Base-by-base conservation (phyloP, 73 alveolate species). In the Paramecium pentaurelia region DNA sequence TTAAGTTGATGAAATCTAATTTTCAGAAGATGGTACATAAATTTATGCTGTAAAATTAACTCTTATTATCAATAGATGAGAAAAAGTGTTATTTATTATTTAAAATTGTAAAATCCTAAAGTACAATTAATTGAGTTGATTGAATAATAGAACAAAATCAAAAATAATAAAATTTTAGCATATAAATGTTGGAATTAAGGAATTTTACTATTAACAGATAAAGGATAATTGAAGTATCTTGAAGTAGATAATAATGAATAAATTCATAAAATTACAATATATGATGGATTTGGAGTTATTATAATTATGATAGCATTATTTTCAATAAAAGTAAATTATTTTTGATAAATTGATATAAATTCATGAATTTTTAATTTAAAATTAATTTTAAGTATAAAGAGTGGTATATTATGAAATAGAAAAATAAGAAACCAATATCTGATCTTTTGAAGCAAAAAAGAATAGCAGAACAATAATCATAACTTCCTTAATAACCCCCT, bases 331-430 rank as follows among this genome's bases (percentile, higher is more conserved):
- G 70, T 54, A 18, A 54, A 54, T 54, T 54, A 54, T 54, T 54
- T 54, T 54, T 54, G 70, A 54, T 16, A 54, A 54, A 54, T 18
- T 54, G 32, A n/a, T 18, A 54, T 54, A 6, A 18, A 54, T 54
- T 54, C 20, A 25, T 54, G 70, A 18, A 54, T 18, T 54, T n/a
- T 54, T n/a, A 18, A 18, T 54, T 54, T 18, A 18, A 54, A 71
- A 22, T 71, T 88, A 89, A 54, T 54, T 54, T 54, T 54, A 54
- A 54, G 70, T 28, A 64, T 28, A 28, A 64, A 64, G 42, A 64
- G 84, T 28, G 84, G 84, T 64, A 64, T 64, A 64, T 64, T 64
- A 64, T 64, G 84, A 64, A 64, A 34, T 34, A 64, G 30, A 64
- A 64, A 18, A 64, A 64, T 64, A 64, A 64, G 84, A 64, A 64